Evolutionary conservation across 1,139 yeast species (phyloP).

Genomic region (Tardiomyces digboiensis): DNA sequence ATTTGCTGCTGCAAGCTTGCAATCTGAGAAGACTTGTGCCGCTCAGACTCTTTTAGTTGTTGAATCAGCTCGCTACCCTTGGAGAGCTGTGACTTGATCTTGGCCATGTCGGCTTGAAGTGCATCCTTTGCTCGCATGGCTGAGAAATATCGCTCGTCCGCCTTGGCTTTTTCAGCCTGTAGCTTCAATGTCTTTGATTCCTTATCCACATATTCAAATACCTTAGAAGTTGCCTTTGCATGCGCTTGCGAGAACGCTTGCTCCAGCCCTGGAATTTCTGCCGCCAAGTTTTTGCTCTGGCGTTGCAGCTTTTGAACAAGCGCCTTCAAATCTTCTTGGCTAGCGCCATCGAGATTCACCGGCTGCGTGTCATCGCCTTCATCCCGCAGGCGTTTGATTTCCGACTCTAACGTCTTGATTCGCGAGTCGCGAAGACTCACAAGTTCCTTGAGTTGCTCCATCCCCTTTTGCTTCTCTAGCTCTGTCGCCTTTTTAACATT

Average conservation of each 20-base stretch:
- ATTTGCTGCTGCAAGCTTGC: conserved; percentile 32
- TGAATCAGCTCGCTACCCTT: conserved; percentile 67
- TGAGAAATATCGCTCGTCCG: conserved; percentile 92
- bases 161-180: conserved; percentile 77
- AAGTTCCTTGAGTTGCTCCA: conserved; percentile 35
- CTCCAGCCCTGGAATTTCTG: conserved; percentile 79
- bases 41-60: conserved; percentile 56
- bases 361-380: conserved; percentile 4
- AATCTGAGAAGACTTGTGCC: conserved; percentile 38
- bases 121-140: conserved; percentile 91
- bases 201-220: conserved; percentile 46
- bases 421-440: conserved; percentile 37
- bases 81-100: conserved; percentile 51
- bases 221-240: conserved; percentile 47
- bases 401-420: conserved; percentile 34
- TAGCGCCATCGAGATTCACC: conserved; percentile 10
- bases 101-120: conserved; percentile 55
- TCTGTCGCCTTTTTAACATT: conserved; percentile 49
- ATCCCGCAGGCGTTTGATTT: conserved; percentile 19
- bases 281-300: conserved; percentile 46
- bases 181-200: conserved; percentile 64
- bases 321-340: conserved; percentile 18
- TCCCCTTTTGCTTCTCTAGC: conserved; percentile 31
- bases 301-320: conserved; percentile 34
- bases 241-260: conserved; percentile 43